A percentile compares a stretch with the other conserved stretches of the same genome.
Evolutionary conservation across 208 protist genomes (phyloP).

Genomic region (Trypanosoma cruzi): DNA sequence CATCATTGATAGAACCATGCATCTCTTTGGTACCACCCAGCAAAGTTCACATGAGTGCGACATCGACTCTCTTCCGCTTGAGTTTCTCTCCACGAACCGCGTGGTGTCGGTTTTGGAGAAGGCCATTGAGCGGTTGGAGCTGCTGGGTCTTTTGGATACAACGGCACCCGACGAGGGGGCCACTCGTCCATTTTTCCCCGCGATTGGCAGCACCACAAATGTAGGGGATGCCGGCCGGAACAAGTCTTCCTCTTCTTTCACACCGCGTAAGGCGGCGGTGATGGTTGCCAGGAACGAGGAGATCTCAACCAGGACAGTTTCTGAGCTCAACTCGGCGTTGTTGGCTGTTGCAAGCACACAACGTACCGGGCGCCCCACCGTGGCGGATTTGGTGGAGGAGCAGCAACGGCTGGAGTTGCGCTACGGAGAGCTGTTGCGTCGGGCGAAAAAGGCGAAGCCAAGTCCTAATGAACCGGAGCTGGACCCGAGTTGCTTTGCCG

Average conservation of each 20-base stretch:
- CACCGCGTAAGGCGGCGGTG: conserved; percentile 34
- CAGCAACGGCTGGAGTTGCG: conserved; percentile 76
- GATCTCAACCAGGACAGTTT: conserved; percentile 21
- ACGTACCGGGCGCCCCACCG: conserved; percentile 60
- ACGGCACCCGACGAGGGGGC: conserved; percentile 30
- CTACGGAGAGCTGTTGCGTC: conserved; percentile 81
- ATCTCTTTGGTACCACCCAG: conserved; percentile 9
- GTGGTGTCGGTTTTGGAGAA: conserved; percentile 83
- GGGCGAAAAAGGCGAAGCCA: conserved; percentile 45
- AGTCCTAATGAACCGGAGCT: conserved; percentile 65
- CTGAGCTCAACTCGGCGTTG: conserved; percentile 46
- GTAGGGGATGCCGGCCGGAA: not conserved
- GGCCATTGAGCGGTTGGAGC: conserved; percentile 89
- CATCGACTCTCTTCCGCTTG: conserved; percentile 16
- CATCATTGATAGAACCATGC: conserved; percentile 1
- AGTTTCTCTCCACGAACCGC: conserved; percentile 77
- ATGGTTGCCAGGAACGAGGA: conserved; percentile 18
- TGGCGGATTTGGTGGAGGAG: conserved; percentile 76
- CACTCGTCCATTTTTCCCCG: conserved; percentile 1
- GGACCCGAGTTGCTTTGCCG: conserved; percentile 44
- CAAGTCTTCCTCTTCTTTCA: not conserved
- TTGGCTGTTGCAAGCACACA: conserved; percentile 28
- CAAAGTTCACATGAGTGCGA: conserved; percentile 22
- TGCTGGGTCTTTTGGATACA: conserved; percentile 77
- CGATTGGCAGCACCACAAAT: not conserved